Base-by-base conservation (phyloP, 345 rosid genomes). In the Eucalyptus tenuipes region DNA sequence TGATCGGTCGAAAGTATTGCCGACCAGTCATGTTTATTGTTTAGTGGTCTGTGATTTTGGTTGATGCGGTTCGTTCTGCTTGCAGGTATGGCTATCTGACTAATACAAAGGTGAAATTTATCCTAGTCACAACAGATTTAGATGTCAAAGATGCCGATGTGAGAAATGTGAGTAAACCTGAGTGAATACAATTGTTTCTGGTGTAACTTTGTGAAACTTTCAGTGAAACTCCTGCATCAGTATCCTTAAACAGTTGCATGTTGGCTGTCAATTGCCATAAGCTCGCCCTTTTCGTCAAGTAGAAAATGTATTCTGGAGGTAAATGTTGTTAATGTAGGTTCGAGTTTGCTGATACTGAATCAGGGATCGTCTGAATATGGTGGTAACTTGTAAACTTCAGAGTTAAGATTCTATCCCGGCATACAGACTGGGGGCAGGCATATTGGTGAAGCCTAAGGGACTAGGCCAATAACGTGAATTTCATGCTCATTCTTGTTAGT, bases 31-130 rank as follows among this genome's bases (percentile, higher is more conserved):
- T 29, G 57, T 27, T 75, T 86, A 50, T 33, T 29, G 57, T 27
- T 75, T 86, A 50, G 66, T 88, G 53, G 7, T 45, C 81, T 37
- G 45, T 71, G 45, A 71, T 37, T 18, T 71, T 47, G 29, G 7
- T 25, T 42, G 64, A 85, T 53, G 85, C 37, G 22, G 20, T 85
- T 85, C 20, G 40, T 40, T 66, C 48, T 52, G 85, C 50, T 86
- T 84, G 87, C 90, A 96, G 99, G 88, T 97, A 97, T 87, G 98
- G 98, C 87, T 97, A 96, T 92, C 93, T 98, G 95, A 98, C 99
- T 40, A 98, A 97, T 94, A 97, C 99, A 52, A 96, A 97, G 93
- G 99, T 97, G 88, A 98, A 98, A 88, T 96, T 98, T 90, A 97
- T 97, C 88, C 80, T 96, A 91, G 99, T 98, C 90, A 96, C 97